phyloP scores from a whole-genome alignment of 1,139 yeast species.

The Pichia sp. region DNA sequence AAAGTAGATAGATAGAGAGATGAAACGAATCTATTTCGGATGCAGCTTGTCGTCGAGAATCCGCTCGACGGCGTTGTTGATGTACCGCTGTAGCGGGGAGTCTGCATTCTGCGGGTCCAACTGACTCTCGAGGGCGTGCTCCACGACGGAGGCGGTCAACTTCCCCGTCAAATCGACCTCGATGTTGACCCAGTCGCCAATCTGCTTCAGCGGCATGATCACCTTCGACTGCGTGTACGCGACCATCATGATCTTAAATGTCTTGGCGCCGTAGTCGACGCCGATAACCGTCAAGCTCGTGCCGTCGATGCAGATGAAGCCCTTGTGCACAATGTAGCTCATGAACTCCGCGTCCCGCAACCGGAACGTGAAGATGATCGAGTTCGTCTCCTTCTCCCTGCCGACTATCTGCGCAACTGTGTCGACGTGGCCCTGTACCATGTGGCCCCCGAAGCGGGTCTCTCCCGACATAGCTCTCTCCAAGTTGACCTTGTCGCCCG shows the following conservation, averaged over 20 bases:
- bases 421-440: slow-evolving; percentile 97
- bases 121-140: slow-evolving; percentile 50
- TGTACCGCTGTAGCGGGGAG: slow-evolving; percentile 39
- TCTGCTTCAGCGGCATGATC: slow-evolving; percentile 57
- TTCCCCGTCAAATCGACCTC: slow-evolving; percentile 96
- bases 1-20: background rate
- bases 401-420: slow-evolving; percentile 68
- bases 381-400: slow-evolving; percentile 64
- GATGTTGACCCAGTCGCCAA: slow-evolving; percentile 71
- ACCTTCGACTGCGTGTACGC: slow-evolving; percentile 87
- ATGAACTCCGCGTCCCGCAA: slow-evolving; percentile 62
- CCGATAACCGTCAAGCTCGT: slow-evolving; percentile 82
- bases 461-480: slow-evolving; percentile 86
- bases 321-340: slow-evolving; percentile 85
- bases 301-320: slow-evolving; percentile 89
- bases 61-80: slow-evolving; percentile 49
- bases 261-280: slow-evolving; percentile 53
- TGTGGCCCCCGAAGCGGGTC: slow-evolving; percentile 91
- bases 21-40: slow-evolving; percentile 28
- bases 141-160: slow-evolving; percentile 81
- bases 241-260: slow-evolving; percentile 85
- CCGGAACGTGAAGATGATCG: slow-evolving; percentile 70
- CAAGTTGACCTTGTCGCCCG: slow-evolving; percentile 68
- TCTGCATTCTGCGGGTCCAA: slow-evolving; percentile 36
- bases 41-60: slow-evolving; percentile 33